phyloP scores from a whole-genome alignment of 2,329 filamentous ascomycete genomes.

The Chaetomium sp. region DNA sequence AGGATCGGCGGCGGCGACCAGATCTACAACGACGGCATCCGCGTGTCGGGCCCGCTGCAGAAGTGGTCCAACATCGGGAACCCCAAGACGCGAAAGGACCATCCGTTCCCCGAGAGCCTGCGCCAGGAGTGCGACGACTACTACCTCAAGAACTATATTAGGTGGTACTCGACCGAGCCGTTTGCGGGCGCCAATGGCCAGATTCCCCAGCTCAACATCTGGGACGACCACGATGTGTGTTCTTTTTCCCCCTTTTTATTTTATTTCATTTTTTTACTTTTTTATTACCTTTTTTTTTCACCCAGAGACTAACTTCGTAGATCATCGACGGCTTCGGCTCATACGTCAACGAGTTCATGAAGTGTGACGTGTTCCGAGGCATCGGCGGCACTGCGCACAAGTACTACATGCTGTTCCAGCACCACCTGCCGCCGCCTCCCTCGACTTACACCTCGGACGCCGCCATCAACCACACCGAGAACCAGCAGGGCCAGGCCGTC shows the following conservation, averaged over 20 bases:
- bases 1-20: slow-evolving; percentile 91
- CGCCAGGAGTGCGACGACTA: slow-evolving; percentile 81
- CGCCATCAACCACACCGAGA: not conserved
- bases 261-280: no score
- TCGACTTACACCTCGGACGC: slow-evolving; percentile 76
- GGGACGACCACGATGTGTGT: slow-evolving; percentile 86
- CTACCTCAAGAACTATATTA: slow-evolving; percentile 84
- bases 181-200: slow-evolving; percentile 84
- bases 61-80: slow-evolving; percentile 80
- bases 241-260: no score
- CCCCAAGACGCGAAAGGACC: slow-evolving; percentile 71
- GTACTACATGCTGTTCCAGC: slow-evolving; percentile 97
- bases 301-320: slow-evolving; percentile 40
- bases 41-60: slow-evolving; percentile 74
- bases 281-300: no score
- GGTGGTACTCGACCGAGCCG: slow-evolving; percentile 74
- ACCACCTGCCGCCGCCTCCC: slow-evolving; percentile 77
- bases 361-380: slow-evolving; percentile 74
- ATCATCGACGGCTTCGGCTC: slow-evolving; percentile 91
- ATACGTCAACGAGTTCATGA: slow-evolving; percentile 91
- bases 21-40: slow-evolving; percentile 91
- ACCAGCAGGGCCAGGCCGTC: slow-evolving; percentile 51
- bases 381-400: slow-evolving; percentile 92
- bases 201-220: slow-evolving; percentile 94
- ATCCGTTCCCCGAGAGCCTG: slow-evolving; percentile 70